Conservation (phyloP, 1,284 basidiomycete species). For the Trichosporon coremiiforme region DNA sequence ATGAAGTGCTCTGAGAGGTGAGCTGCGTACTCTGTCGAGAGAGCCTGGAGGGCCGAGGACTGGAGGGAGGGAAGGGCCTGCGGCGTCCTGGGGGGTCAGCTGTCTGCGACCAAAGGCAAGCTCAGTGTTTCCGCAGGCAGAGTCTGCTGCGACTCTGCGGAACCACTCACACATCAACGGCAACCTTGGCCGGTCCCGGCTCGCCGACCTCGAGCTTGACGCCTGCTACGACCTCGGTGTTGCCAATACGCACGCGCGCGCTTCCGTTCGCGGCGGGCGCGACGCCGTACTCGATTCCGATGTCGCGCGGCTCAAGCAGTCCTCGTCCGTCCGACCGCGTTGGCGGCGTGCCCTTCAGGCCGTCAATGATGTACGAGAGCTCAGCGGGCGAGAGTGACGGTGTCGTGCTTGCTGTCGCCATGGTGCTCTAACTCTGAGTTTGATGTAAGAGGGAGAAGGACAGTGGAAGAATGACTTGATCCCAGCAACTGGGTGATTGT, state of each 20-base stretch:
- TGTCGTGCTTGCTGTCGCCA: slow-evolving; percentile 24
- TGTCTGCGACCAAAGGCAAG: too few relatives aligned
- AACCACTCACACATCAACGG: slow-evolving; percentile 54
- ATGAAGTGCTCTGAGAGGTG: slow-evolving; percentile 51
- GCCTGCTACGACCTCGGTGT: slow-evolving; percentile 54
- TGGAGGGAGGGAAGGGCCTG: slow-evolving; percentile 49
- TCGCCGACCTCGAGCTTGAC: slow-evolving; percentile 52
- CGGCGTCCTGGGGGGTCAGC: slow-evolving; percentile 41
- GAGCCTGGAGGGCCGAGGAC: slow-evolving; percentile 32
- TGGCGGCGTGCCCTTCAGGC: slow-evolving; percentile 46
- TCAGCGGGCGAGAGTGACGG: slow-evolving; percentile 51
- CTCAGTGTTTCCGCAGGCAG: too few relatives aligned
- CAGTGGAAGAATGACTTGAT: too few relatives aligned
- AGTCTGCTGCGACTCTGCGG: too few relatives aligned
- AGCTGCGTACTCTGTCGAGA: slow-evolving; percentile 46
- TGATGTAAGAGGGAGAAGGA: too few relatives aligned
- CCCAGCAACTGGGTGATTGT: too few relatives aligned
- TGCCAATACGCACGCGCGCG: slow-evolving; percentile 45
- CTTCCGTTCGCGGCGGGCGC: slow-evolving; percentile 54
- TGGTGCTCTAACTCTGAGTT: background rate
- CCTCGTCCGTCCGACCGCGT: slow-evolving; percentile 49
- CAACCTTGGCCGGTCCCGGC: slow-evolving; percentile 48
- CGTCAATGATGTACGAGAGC: slow-evolving; percentile 51
- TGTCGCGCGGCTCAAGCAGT: slow-evolving; percentile 42
- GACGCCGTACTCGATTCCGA: slow-evolving; percentile 49